Evolutionary conservation across 2,329 filamentous ascomycete genomes (phyloP).

Genomic region (Hypoxylon sp.): DNA sequence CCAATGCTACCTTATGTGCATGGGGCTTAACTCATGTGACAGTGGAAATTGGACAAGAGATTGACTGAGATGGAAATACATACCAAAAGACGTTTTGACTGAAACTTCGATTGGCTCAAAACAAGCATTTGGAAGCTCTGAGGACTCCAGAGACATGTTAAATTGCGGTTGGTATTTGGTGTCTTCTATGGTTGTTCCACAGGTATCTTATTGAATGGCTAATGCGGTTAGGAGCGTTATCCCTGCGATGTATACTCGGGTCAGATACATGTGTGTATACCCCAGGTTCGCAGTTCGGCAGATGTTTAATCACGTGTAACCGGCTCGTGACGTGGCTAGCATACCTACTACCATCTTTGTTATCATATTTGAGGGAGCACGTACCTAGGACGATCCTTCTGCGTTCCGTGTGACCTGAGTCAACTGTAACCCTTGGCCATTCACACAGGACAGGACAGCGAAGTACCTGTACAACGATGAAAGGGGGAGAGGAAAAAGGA

Average conservation of each 20-base stretch:
- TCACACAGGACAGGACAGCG: not conserved
- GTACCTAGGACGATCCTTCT: not conserved
- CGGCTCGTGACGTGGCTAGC: not conserved
- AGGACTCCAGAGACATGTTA: not conserved
- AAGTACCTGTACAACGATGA: not conserved
- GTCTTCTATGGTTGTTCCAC: too few species aligned
- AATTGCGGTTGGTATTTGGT: not conserved
- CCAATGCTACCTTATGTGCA: conserved; percentile 36
- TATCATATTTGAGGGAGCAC: not conserved
- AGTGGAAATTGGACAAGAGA: conserved; percentile 17
- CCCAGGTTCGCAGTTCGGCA: conserved; percentile 1
- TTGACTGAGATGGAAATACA: not conserved
- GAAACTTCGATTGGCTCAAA: not conserved
- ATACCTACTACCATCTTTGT: too few species aligned
- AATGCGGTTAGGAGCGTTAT: not conserved
- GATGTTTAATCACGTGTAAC: conserved; percentile 1
- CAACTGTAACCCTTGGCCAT: not conserved
- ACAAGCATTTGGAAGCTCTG: not conserved
- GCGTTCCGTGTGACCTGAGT: not conserved
- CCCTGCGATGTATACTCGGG: not conserved
- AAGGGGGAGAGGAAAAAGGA: not conserved
- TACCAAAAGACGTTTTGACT: not conserved
- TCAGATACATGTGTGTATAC: not conserved
- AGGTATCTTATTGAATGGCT: not conserved
- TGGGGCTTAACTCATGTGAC: conserved; percentile 38